Conservation (phyloP, 2,329 filamentous ascomycete genomes). For the Colletotrichum gloeosporioides region DNA sequence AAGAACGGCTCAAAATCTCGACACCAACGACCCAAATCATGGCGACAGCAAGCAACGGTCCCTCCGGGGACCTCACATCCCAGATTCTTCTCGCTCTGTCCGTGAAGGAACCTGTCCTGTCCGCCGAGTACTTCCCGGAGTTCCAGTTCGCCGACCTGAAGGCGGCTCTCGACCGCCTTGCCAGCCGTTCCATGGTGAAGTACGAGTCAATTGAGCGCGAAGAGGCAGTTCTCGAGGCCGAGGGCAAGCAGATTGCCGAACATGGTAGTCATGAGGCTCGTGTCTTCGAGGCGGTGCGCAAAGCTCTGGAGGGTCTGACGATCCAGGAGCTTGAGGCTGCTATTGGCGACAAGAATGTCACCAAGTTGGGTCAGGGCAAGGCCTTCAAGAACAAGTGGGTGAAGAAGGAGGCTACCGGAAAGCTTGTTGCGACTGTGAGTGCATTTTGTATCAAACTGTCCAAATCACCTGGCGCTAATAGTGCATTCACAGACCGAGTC, state of each 20-base stretch:
- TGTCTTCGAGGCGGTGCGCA: slow-evolving; percentile 76
- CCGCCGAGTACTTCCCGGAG: slow-evolving; percentile 72
- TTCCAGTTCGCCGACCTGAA: slow-evolving; percentile 75
- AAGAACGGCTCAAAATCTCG: neutral
- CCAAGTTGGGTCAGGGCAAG: slow-evolving; percentile 90
- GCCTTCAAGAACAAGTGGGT: slow-evolving; percentile 87
- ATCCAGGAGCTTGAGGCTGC: slow-evolving; percentile 74
- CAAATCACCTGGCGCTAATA: slow-evolving; percentile 4
- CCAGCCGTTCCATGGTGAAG: slow-evolving; percentile 82
- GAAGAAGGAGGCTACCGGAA: slow-evolving; percentile 62
- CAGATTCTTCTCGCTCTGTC: slow-evolving; percentile 71
- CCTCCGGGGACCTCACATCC: slow-evolving; percentile 63
- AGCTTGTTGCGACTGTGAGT: slow-evolving; percentile 56
- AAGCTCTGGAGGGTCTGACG: slow-evolving; percentile 79
- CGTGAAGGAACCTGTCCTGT: slow-evolving; percentile 68
- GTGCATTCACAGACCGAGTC: slow-evolving; percentile 59
- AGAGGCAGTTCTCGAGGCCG: slow-evolving; percentile 75
- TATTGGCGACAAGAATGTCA: slow-evolving; percentile 75
- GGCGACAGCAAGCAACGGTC: slow-evolving; percentile 42
- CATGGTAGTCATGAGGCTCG: slow-evolving; percentile 84
- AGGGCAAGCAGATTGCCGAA: slow-evolving; percentile 73
- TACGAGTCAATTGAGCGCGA: slow-evolving; percentile 87
- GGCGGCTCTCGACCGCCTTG: slow-evolving; percentile 84
- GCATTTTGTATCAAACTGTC: neutral
- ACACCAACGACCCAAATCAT: slow-evolving; percentile 35